Conservation (phyloP, 1,139 yeast genomes). For the Yueomyces sp. region DNA sequence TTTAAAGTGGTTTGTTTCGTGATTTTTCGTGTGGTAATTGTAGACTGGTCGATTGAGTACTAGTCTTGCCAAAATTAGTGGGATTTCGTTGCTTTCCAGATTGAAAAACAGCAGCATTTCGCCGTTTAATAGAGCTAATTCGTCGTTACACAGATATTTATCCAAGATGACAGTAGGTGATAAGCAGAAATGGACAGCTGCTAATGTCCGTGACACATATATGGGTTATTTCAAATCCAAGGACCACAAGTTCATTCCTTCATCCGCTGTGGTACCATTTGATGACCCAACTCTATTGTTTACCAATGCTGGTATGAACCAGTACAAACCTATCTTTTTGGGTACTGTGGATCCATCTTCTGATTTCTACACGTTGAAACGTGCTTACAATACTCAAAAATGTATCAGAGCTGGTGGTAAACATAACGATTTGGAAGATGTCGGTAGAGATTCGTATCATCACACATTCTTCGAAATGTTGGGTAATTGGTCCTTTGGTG, state of each 20-base stretch:
- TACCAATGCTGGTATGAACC: constrained; percentile 99
- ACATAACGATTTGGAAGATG: constrained; percentile 97
- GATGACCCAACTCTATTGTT: constrained; percentile 93
- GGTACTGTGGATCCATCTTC: constrained; percentile 96
- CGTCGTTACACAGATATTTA: not conserved
- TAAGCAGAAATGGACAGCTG: constrained; percentile 45
- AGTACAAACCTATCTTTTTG: constrained; percentile 88
- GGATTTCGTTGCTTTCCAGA: not conserved
- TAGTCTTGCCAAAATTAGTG: not conserved
- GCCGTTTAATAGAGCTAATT: not conserved
- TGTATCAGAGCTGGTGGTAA: constrained; percentile 99
- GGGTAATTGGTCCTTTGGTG: constrained; percentile 99
- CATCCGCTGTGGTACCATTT: constrained; percentile 92
- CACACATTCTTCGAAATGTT: constrained; percentile 98
- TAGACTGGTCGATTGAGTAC: no score
- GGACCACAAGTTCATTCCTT: constrained; percentile 72
- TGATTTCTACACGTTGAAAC: constrained; percentile 67
- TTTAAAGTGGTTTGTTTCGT: no score
- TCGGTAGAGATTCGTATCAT: constrained; percentile 93
- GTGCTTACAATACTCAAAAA: constrained; percentile 93
- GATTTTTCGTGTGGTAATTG: no score
- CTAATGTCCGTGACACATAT: constrained; percentile 76
- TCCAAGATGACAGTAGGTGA: constrained; percentile 23
- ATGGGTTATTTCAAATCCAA: constrained; percentile 62
- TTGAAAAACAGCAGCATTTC: not conserved